Evolutionary conservation across 2,329 filamentous ascomycete genomes (phyloP).

Genomic region (Westerdykella ornata): DNA sequence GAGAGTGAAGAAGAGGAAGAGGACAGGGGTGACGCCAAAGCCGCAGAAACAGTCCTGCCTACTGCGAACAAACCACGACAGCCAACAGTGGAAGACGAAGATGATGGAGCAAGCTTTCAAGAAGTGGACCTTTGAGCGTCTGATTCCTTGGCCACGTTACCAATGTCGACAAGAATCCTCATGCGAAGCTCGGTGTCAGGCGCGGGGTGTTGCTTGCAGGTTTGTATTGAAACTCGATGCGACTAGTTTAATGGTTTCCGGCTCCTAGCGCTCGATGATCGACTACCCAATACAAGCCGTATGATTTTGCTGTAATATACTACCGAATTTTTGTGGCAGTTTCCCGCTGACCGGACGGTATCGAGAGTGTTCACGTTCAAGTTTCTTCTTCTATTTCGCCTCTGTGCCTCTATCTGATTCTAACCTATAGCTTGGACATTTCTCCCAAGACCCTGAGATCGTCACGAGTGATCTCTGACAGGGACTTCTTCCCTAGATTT

Average conservation of each 20-base stretch:
- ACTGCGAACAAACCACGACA: slow-evolving; percentile 21
- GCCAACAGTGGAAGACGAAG: slow-evolving; percentile 24
- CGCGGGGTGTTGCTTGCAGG: not conserved
- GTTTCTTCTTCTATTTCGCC: not conserved
- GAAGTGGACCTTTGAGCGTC: slow-evolving; percentile 23
- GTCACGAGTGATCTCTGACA: slow-evolving; percentile 22
- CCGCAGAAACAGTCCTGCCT: slow-evolving; percentile 24
- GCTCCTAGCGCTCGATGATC: too few species aligned
- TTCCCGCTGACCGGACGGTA: too few species aligned
- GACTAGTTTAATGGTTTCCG: too few species aligned
- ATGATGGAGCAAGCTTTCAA: slow-evolving; percentile 30
- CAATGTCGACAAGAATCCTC: not conserved
- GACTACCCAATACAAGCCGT: too few species aligned
- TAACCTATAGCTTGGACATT: slow-evolving; percentile 21
- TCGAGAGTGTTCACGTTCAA: not conserved
- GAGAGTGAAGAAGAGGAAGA: slow-evolving; percentile 14
- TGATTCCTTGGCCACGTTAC: not conserved
- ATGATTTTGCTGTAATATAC: too few species aligned
- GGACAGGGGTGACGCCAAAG: slow-evolving; percentile 18
- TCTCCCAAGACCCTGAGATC: slow-evolving; percentile 25
- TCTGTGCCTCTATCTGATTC: not conserved
- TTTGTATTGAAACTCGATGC: not conserved
- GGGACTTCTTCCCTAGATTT: slow-evolving; percentile 26
- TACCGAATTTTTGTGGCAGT: too few species aligned
- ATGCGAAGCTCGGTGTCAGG: not conserved